Percentiles rank a stretch among this genome's conserved stretches.
phyloP scores from a whole-genome alignment of 2,329 filamentous ascomycete species.

The Penicillium thymicola region DNA sequence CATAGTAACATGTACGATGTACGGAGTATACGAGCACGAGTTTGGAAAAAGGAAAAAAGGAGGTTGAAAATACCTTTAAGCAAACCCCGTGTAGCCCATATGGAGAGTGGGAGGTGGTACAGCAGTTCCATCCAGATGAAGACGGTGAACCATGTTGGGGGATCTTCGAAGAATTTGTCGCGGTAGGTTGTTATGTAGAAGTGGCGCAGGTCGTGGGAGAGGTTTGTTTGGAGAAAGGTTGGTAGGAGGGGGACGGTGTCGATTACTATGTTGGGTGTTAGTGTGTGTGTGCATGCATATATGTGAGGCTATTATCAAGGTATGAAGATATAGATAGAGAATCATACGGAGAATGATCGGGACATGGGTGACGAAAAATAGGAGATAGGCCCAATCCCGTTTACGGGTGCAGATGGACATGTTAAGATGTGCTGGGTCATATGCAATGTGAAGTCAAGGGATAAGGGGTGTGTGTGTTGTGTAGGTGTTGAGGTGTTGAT shows the following conservation, averaged over 20 bases:
- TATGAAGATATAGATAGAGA: background rate
- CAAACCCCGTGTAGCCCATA: slow-evolving; percentile 59
- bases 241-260: slow-evolving; percentile 62
- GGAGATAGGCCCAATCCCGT: slow-evolving; percentile 45
- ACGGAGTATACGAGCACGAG: background rate
- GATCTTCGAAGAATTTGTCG: slow-evolving; percentile 60
- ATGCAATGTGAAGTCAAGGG: background rate
- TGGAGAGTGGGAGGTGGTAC: slow-evolving; percentile 59
- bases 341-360: slow-evolving; percentile 58
- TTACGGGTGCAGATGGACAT: slow-evolving; percentile 26
- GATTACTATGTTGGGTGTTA: slow-evolving; percentile 46
- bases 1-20: background rate
- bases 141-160: slow-evolving; percentile 58
- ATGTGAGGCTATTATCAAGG: background rate
- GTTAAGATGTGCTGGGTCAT: slow-evolving; percentile 20
- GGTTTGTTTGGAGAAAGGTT: slow-evolving; percentile 45
- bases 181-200: slow-evolving; percentile 61
- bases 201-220: slow-evolving; percentile 50
- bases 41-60: background rate
- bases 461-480: background rate
- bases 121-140: slow-evolving; percentile 59
- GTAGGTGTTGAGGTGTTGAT: background rate
- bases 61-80: slow-evolving; percentile 42
- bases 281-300: background rate
- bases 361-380: slow-evolving; percentile 61